These are phyloP conservation scores for Protomyces macrosporus DNA, from an alignment of 1,139 yeast species.

Conservation along the genomic window DNA sequence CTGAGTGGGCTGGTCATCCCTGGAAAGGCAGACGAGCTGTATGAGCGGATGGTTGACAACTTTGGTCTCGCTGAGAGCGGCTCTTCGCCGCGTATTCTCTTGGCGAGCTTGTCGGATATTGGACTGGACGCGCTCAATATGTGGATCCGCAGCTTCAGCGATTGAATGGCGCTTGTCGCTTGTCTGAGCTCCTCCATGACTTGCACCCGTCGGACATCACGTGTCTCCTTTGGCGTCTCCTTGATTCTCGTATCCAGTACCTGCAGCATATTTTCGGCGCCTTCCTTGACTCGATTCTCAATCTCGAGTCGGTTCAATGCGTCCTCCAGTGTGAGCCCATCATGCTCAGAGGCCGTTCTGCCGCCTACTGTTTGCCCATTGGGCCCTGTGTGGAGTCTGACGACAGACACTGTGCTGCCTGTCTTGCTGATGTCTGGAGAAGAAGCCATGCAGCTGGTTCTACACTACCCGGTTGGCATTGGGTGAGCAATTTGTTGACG, in stretches of 20 bases:
- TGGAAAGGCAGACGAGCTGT: slow-evolving; percentile 1
- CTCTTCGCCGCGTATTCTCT: slow-evolving; percentile 17
- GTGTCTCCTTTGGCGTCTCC: slow-evolving; percentile 35
- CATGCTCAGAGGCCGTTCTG: background rate
- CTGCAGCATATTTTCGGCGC: slow-evolving; percentile 43
- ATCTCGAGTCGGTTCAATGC: slow-evolving; percentile 36
- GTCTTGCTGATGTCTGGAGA: background rate
- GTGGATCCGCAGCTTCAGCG: slow-evolving; percentile 37
- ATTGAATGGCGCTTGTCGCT: slow-evolving; percentile 39
- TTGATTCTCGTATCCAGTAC: slow-evolving; percentile 33
- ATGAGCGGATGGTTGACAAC: slow-evolving; percentile 11
- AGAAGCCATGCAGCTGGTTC: background rate
- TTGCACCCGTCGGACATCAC: slow-evolving; percentile 34
- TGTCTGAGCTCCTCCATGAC: slow-evolving; percentile 42
- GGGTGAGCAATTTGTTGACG: too few species aligned
- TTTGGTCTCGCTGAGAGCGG: slow-evolving; percentile 1
- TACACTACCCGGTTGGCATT: too few species aligned
- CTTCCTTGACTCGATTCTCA: slow-evolving; percentile 43
- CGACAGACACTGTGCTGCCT: background rate
- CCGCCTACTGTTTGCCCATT: background rate
- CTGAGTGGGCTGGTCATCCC: background rate
- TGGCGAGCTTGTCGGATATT: background rate
- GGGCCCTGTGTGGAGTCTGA: background rate
- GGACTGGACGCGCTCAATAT: slow-evolving; percentile 28
- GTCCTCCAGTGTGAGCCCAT: slow-evolving; percentile 4